phyloP scores from a whole-genome alignment of 2,329 filamentous ascomycete genomes.

The Biscogniauxia mediterranea region DNA sequence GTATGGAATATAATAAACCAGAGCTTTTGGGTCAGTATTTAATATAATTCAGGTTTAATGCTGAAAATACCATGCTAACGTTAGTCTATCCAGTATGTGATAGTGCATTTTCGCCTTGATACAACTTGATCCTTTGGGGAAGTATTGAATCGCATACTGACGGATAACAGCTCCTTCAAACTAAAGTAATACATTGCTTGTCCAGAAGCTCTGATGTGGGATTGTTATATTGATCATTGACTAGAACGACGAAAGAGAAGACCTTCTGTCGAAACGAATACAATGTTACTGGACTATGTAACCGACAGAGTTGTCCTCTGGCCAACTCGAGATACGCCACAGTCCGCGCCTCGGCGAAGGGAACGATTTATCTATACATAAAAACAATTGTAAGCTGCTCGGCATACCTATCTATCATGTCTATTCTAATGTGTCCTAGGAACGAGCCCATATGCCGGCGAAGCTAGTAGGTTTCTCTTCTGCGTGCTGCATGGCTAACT shows the following conservation, averaged over 20 bases:
- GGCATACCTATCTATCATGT: neutral
- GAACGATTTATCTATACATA: slow-evolving; percentile 91
- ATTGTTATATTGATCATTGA: slow-evolving; percentile 30
- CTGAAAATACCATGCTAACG: neutral
- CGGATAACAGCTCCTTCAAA: slow-evolving; percentile 52
- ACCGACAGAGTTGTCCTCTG: slow-evolving; percentile 55
- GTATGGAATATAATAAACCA: slow-evolving; percentile 83
- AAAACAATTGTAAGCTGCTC: slow-evolving; percentile 66
- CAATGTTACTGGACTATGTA: slow-evolving; percentile 62
- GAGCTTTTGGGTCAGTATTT: neutral
- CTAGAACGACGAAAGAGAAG: slow-evolving; percentile 76
- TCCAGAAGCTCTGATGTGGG: neutral
- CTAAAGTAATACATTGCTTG: slow-evolving; percentile 60
- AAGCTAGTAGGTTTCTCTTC: slow-evolving; percentile 56
- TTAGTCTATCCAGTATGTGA: neutral
- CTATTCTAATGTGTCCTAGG: slow-evolving; percentile 8
- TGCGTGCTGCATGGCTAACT: neutral
- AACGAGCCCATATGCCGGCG: slow-evolving; percentile 76
- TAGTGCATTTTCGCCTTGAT: neutral
- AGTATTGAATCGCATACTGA: neutral
- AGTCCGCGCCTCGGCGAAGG: slow-evolving; percentile 69
- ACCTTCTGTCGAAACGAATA: slow-evolving; percentile 96
- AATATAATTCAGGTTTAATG: neutral
- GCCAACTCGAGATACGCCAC: slow-evolving; percentile 64
- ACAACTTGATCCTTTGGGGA: neutral